Evolutionary conservation across 805 yeast genomes (phyloP).

Genomic region (Saccharomycopsis oosterbeekiorum): DNA sequence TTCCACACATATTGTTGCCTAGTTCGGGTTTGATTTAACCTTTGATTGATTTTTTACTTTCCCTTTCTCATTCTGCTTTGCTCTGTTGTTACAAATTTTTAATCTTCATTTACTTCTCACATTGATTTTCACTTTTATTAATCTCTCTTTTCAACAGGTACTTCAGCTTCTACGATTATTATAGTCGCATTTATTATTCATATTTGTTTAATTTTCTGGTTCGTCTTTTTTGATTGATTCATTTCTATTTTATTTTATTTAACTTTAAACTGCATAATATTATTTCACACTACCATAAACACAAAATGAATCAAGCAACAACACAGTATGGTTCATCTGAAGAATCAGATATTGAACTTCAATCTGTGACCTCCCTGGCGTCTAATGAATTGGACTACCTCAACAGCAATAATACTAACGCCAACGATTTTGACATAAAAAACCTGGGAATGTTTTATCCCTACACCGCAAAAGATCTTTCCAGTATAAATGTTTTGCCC

Average conservation of each 20-base stretch:
- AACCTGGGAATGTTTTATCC: slow-evolving; percentile 7
- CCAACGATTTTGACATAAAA: neutral
- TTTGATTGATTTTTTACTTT: no score
- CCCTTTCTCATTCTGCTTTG: neutral
- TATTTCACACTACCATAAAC: neutral
- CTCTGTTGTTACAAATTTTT: neutral
- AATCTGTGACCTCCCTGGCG: neutral
- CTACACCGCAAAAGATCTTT: slow-evolving; percentile 8
- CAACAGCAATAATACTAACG: neutral
- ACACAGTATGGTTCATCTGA: slow-evolving; percentile 9
- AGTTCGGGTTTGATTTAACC: no score
- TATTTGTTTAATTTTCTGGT: no score
- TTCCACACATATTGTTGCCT: no score
- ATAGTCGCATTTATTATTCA: no score
- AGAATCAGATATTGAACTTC: slow-evolving; percentile 5
- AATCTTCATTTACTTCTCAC: no score
- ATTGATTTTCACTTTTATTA: no score
- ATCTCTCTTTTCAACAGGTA: no score
- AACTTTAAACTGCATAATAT: neutral
- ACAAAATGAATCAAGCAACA: neutral
- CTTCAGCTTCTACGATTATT: no score
- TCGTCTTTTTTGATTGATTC: neutral
- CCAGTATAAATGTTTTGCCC: slow-evolving; percentile 28
- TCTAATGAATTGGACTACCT: neutral
- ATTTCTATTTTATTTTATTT: neutral